These are phyloP conservation scores for Heracleum sosnowskyi DNA, from an alignment of 129 eudicot species.

Conservation along the genomic window DNA sequence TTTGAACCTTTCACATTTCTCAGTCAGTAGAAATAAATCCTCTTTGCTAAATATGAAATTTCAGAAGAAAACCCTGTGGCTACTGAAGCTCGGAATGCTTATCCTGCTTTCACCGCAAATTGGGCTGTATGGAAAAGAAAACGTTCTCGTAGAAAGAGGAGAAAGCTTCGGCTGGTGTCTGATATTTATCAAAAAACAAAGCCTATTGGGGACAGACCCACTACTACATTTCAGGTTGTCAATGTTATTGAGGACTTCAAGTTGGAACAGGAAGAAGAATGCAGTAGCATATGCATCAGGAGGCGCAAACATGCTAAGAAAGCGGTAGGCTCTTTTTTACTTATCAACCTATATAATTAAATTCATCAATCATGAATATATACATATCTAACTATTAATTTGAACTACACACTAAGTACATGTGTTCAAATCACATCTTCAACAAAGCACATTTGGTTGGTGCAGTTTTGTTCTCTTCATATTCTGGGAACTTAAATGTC, in stretches of 20 bases:
- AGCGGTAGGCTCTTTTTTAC: background rate
- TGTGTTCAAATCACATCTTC: no score
- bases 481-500: no score
- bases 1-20: background rate
- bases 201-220: background rate
- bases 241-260: background rate
- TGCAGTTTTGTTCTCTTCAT: no score
- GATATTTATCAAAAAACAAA: no score
- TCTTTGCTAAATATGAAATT: no score
- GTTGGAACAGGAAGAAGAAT: background rate
- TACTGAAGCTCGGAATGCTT: background rate
- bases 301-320: background rate
- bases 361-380: no score
- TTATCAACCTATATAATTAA: no score
- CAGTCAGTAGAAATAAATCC: background rate
- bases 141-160: no score
- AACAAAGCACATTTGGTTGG: no score
- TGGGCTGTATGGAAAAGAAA: background rate
- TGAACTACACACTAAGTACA: background rate
- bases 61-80: background rate
- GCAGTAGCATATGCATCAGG: background rate
- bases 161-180: background rate
- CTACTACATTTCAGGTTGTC: background rate
- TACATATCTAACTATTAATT: no score
- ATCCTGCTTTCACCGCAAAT: no score